Base-by-base conservation (phyloP, 2,329 filamentous ascomycete species). In the Beauveria asiatica region DNA sequence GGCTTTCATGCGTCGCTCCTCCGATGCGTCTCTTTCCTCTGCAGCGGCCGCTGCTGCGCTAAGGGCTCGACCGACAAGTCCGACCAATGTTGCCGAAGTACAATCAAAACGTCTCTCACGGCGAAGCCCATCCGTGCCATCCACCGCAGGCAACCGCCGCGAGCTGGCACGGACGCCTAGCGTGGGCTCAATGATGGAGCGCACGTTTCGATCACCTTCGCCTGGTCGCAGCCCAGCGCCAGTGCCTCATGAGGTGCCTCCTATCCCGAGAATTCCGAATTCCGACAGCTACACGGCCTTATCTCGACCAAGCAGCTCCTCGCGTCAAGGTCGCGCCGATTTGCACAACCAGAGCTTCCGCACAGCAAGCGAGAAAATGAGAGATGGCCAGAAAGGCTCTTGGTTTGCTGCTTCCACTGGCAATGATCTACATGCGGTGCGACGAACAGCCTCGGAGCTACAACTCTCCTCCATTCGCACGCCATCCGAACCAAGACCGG, bases 11-110 rank as follows among this genome's bases (percentile, higher is more conserved):
- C 85, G 83, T 66, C 85, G 81, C 69, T 81, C 67, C 82, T 86
- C 66, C 83, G 57, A 62, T 59, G 78, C 77, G 62, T 85, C 84
- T 61, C 80, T 96, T 48, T 95, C 92, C 45, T 87, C 89, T 41
- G 90, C 92, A 7, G 93, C 93, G 13, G 92, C 93, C 7, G 92
- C 91, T 17, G 86, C 92, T 30, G 92, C 92, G 51, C 81, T 97
- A 61, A 86, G 88, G 69, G 89, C 88, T 50, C 84, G 89, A 66
- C 87, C 90, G 10, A 86, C 86, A 56, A 86, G 89, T 2, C 92
- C 91, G 23, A 93, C 87, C 56, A 86, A 86, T 66, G 87, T 96
- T 60, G 87, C 85, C 71, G 85, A 91, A 69, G 84, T 95, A 49
- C 88, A 96, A 73, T 96, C 93, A 6, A 96, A 93, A 77, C 88